These are phyloP conservation scores for Solanum hybrid DNA, from an alignment of 305 asterid genomes.

Conservation along the genomic window DNA sequence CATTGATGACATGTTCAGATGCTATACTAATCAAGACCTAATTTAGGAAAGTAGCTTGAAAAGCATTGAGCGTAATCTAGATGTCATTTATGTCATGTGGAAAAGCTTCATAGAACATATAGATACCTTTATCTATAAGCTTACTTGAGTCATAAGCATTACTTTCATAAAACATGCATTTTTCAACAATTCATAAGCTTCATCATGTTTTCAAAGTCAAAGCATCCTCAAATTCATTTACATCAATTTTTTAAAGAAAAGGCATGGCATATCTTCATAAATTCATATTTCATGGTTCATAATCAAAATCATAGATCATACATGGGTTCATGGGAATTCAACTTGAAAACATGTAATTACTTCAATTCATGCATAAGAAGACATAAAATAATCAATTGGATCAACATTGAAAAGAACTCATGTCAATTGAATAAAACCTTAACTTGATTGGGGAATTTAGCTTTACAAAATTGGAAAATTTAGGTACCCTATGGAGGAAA, in stretches of 20 bases:
- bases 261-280: background rate
- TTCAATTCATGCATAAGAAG: background rate
- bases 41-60: background rate
- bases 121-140: background rate
- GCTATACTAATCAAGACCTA: too few relatives aligned
- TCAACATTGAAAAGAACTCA: background rate
- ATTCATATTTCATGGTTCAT: background rate
- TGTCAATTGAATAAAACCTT: background rate
- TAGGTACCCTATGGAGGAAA: too few relatives aligned
- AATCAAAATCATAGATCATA: background rate
- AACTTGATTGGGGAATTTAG: background rate
- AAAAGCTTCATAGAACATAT: background rate
- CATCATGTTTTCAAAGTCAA: background rate
- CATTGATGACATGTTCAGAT: too few relatives aligned
- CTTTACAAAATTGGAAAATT: too few relatives aligned
- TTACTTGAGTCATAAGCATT: background rate
- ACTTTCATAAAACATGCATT: background rate
- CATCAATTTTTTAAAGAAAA: background rate
- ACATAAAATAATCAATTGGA: background rate
- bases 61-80: background rate
- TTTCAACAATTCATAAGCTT: background rate
- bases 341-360: background rate
- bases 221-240: background rate
- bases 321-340: background rate
- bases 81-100: background rate